Conservation (phyloP, 2,329 filamentous ascomycete species). For the Remersonia thermophila region DNA sequence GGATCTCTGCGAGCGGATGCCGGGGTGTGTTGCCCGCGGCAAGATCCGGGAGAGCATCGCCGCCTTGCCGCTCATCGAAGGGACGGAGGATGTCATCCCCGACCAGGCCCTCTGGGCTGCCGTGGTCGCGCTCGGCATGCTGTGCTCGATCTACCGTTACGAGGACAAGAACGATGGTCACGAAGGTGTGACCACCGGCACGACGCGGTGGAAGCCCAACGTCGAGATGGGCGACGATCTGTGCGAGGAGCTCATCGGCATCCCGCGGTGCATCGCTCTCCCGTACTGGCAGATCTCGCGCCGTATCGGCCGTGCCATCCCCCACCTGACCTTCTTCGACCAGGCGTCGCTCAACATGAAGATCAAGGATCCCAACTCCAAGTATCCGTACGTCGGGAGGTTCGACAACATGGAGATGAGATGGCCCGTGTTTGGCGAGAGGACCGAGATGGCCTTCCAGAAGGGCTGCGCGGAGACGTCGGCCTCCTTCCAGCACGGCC, state of each 20-base stretch:
- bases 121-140: constrained; percentile 37
- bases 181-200: constrained; percentile 31
- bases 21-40: constrained; percentile 36
- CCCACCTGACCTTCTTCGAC: constrained; percentile 40
- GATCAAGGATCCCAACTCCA: constrained; percentile 35
- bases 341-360: constrained; percentile 42
- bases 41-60: constrained; percentile 38
- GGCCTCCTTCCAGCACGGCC: constrained; percentile 38
- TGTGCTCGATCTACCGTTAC: constrained; percentile 41
- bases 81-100: constrained; percentile 36
- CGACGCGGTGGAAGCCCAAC: constrained; percentile 23
- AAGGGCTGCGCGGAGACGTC: constrained; percentile 37
- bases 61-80: constrained; percentile 35
- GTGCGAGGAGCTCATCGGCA: constrained; percentile 36
- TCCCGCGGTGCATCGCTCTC: constrained; percentile 35
- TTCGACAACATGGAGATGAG: constrained; percentile 42
- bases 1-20: constrained; percentile 41
- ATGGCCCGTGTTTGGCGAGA: constrained; percentile 42
- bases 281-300: constrained; percentile 38
- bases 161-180: constrained; percentile 40
- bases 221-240: constrained; percentile 38
- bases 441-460: constrained; percentile 38
- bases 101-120: constrained; percentile 42
- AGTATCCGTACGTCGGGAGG: constrained; percentile 36
- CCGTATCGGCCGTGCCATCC: constrained; percentile 38